phyloP scores from a whole-genome alignment of 768 basidiomycete species.

The Tylopilus felleus region DNA sequence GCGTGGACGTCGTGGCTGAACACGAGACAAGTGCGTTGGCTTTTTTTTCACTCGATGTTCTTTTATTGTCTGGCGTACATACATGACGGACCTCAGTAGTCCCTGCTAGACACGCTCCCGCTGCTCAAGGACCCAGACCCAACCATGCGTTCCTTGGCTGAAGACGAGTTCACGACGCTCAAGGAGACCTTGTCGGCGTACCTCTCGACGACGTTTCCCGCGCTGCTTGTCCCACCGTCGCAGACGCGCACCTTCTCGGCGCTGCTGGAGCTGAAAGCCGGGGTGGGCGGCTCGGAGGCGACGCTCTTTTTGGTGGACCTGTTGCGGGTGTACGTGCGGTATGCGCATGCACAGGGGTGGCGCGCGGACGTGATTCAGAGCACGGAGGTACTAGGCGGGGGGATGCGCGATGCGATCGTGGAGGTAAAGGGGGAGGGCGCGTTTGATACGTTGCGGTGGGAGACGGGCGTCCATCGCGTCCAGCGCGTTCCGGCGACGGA shows the following conservation, averaged over 20 bases:
- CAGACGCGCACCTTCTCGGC: conserved; percentile 65
- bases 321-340: conserved; percentile 76
- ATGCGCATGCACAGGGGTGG: conserved; percentile 58
- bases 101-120: conserved; percentile 55
- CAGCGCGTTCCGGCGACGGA: conserved; percentile 94
- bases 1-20: conserved; percentile 66
- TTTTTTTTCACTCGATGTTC: too few relatives aligned
- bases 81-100: conserved; percentile 43
- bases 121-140: conserved; percentile 74
- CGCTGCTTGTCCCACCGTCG: conserved; percentile 71
- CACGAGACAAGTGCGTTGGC: conserved; percentile 53
- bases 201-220: conserved; percentile 51
- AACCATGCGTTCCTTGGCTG: conserved; percentile 69
- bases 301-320: conserved; percentile 77
- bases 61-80: conserved; percentile 1
- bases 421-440: conserved; percentile 76
- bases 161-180: conserved; percentile 58
- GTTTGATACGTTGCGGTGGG: conserved; percentile 80
- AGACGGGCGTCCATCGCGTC: conserved; percentile 94
- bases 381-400: conserved; percentile 58
- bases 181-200: conserved; percentile 27
- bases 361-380: conserved; percentile 54
- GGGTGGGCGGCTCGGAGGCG: conserved; percentile 89
- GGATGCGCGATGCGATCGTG: conserved; percentile 72
- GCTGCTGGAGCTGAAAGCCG: conserved; percentile 87